Percentiles rank a stretch among this genome's conserved stretches.
Conservation (phyloP, 176 grass and related monocot species). For the Cymbopogon citratus region DNA sequence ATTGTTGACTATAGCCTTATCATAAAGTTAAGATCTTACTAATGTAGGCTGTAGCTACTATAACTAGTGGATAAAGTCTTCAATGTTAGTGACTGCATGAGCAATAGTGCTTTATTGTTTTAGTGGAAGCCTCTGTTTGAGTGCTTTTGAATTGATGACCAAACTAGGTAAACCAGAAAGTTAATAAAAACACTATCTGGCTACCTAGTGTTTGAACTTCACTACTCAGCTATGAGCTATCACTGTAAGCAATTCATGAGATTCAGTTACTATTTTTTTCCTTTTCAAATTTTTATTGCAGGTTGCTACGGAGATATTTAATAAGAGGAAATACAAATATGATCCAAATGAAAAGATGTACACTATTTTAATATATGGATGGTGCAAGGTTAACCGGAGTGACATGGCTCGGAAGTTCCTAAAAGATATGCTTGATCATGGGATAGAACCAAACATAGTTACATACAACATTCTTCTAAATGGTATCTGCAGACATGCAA, state of each 20-base stretch:
- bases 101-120: neutral
- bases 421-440: conserved; percentile 68
- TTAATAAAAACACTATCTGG: neutral
- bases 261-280: neutral
- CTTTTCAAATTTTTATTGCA: conserved; percentile 18
- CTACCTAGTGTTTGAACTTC: conserved; percentile 1
- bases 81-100: neutral
- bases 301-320: conserved; percentile 88
- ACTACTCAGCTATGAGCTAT: neutral
- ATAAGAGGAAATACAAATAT: conserved; percentile 93
- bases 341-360: conserved; percentile 79
- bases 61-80: neutral
- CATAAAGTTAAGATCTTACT: neutral
- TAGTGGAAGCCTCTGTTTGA: neutral
- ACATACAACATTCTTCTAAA: conserved; percentile 93
- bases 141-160: neutral
- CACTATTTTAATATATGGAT: conserved; percentile 76
- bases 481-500: conserved; percentile 80
- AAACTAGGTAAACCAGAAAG: neutral
- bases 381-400: conserved; percentile 72
- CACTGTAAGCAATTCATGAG: neutral
- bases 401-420: conserved; percentile 71
- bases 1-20: too few species aligned
- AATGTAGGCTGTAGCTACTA: neutral
- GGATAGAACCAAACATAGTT: conserved; percentile 83